These are phyloP conservation scores for Lasiosphaeria ovina DNA, from an alignment of 495 filamentous ascomycete species.

Conservation along the genomic window DNA sequence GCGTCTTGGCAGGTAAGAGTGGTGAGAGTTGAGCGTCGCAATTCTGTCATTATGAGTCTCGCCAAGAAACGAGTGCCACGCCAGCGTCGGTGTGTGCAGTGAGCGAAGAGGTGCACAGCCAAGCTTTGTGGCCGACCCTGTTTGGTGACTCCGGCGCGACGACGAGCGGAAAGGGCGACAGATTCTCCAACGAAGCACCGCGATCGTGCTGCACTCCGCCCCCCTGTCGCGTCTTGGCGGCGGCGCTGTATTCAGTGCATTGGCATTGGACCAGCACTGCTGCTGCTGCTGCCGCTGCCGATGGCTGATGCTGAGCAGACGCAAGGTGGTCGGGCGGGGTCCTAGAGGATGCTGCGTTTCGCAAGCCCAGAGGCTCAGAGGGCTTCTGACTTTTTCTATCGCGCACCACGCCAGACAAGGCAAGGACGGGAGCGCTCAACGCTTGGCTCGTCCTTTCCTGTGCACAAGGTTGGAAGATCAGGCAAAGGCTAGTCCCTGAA, in stretches of 20 bases:
- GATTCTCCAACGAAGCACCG: neutral
- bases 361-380: too few species aligned
- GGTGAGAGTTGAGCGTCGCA: neutral
- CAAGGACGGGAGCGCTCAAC: too few species aligned
- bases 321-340: too few species aligned
- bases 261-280: too few species aligned
- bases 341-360: too few species aligned
- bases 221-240: neutral
- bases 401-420: too few species aligned
- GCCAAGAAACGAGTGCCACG: neutral
- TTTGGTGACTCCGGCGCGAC: too few species aligned
- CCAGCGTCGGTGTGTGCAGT: neutral
- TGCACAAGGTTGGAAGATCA: too few species aligned
- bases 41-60: constrained; percentile 1
- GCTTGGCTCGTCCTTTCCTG: too few species aligned
- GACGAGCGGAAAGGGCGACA: neutral
- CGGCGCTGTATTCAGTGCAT: neutral
- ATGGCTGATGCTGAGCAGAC: too few species aligned
- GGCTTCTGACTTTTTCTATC: too few species aligned
- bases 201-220: neutral
- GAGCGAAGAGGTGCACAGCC: constrained; percentile 1
- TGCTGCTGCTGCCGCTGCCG: too few species aligned
- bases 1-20: neutral
- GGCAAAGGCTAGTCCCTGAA: neutral
- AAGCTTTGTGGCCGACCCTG: neutral